Percentiles rank a stretch among this genome's conserved stretches.
Conservation (phyloP, 2,329 filamentous ascomycete genomes). For the Colletotrichum sp. region DNA sequence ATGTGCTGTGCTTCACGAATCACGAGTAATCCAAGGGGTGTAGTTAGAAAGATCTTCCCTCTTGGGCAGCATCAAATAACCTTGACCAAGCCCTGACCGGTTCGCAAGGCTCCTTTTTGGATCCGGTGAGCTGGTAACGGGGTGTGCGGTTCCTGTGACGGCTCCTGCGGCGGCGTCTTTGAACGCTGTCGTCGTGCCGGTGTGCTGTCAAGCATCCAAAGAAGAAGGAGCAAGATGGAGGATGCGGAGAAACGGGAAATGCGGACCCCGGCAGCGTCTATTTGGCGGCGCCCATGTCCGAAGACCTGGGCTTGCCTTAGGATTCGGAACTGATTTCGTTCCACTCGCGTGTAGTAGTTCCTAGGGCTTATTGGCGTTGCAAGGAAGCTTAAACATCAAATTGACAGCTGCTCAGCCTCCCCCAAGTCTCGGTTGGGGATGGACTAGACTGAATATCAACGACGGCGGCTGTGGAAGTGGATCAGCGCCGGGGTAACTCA, state of each 20-base stretch:
- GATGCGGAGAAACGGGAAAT: not conserved
- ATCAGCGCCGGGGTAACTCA: slow-evolving; percentile 5
- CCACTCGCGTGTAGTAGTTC: not conserved
- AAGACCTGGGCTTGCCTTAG: not conserved
- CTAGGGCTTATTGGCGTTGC: not conserved
- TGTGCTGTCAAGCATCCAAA: not conserved
- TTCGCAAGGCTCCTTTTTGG: not conserved
- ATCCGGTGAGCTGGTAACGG: not conserved
- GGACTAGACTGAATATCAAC: not conserved
- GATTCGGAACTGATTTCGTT: not conserved
- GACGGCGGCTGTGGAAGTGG: not conserved
- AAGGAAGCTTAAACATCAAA: not conserved
- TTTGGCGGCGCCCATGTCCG: not conserved
- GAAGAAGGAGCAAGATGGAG: not conserved
- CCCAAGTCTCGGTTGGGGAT: not conserved
- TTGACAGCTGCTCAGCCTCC: slow-evolving; percentile 4
- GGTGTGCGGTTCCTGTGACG: not conserved
- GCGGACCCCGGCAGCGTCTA: slow-evolving; percentile 1
- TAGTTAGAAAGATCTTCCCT: not conserved
- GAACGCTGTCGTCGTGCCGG: not conserved
- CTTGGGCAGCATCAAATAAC: not conserved
- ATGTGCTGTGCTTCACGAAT: not conserved
- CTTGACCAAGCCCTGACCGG: not conserved
- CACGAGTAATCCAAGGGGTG: not conserved
- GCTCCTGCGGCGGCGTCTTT: not conserved